These are phyloP conservation scores for Pseudopediastrum boryanum DNA, from an alignment of 139 green algal species.

Conservation along the genomic window DNA sequence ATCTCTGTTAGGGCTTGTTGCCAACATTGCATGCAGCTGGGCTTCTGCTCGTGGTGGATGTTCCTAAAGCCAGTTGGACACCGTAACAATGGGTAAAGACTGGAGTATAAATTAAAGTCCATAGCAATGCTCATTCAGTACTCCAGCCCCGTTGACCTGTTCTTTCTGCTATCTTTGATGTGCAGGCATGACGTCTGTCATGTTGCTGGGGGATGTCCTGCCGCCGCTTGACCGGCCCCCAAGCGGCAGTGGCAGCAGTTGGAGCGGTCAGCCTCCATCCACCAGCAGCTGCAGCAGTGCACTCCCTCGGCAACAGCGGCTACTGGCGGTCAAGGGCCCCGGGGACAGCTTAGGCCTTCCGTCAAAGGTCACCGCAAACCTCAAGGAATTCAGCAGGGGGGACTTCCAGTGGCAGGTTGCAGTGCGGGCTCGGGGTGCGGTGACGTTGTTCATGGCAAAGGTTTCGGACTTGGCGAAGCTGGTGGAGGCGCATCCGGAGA, in stretches of 20 bases:
- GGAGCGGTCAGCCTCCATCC: no score
- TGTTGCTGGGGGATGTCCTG: conserved; percentile 18
- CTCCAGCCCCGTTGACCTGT: no score
- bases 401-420: conserved; percentile 27
- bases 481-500: conserved; percentile 39
- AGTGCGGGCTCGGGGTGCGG: conserved; percentile 21
- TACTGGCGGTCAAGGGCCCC: conserved; percentile 49
- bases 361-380: no score
- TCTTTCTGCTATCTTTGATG: no score
- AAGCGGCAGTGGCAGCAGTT: conserved; percentile 32
- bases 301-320: neutral
- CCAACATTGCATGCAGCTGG: no score
- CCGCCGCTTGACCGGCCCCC: conserved; percentile 18
- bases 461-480: conserved; percentile 30
- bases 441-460: conserved; percentile 29
- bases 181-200: conserved; percentile 23
- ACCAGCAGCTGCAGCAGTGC: neutral
- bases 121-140: no score
- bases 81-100: no score
- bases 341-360: conserved; percentile 48
- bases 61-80: no score
- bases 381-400: no score
- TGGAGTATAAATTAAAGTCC: no score
- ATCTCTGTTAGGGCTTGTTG: no score
- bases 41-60: no score